Base-by-base conservation (phyloP, 768 basidiomycete species). In the Lactarius indigo region DNA sequence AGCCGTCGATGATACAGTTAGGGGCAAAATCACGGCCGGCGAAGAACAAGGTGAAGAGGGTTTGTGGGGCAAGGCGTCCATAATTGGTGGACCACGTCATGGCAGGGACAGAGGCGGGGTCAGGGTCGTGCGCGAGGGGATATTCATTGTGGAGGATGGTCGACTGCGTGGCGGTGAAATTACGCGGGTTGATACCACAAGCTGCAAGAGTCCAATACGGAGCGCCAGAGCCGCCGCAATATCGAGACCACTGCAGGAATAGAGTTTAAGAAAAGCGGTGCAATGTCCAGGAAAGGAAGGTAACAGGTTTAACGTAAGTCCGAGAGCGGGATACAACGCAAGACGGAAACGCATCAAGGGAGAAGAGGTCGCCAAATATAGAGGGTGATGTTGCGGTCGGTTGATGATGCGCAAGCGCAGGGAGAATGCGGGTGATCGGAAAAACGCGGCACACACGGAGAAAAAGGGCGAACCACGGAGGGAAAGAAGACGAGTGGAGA, bases 61-160 rank as follows among this genome's bases (percentile, higher is more conserved):
- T 96, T 74, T 94, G 91, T 23, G 87, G 87, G 59, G 90, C 85
- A 33, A 98, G 87, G 20, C 91, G 92, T 50, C 91, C 87, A 74
- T 98, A 98, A 74, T 98, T 98, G 30, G 96, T 98, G 8, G 88
- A 87, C 97, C 97, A 99, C 68, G 94, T 85, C 97, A 99, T 99
- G 57, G 90, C 87, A 6, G 97, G 96, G 68, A 94, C 83, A 0
- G 84, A 75, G 2, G 85, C 81, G 0, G 96, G 95, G 70, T 90
- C 82, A 5, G 92, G 83, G 0, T 76, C 73, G 55, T 82, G 81
- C 0, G 88, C 77, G 8, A 80, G 73, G 0, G 93, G 89, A 76
- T 93, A 98, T 78, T 98, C 96, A 76, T 85, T 88, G 75, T 98
- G 95, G 9, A 99, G 72, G 61, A 96, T 86, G 39, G 94, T 89